These are phyloP conservation scores for Bromus sterilis DNA, from an alignment of 176 grass and related monocot genomes.

Conservation along the genomic window DNA sequence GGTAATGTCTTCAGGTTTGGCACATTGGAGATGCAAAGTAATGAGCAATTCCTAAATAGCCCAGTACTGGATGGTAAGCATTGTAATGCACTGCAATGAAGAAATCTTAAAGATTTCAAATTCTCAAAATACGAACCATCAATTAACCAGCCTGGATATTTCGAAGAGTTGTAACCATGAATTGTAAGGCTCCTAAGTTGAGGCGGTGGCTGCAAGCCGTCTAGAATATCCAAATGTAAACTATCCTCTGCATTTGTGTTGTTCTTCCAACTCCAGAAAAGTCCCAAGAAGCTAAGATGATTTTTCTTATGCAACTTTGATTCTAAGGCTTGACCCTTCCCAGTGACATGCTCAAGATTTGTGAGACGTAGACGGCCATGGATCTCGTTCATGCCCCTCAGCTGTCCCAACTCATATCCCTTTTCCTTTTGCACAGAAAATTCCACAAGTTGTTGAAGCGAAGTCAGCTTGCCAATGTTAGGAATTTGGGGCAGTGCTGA, in stretches of 20 bases:
- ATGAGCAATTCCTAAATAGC: neutral
- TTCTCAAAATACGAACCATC: neutral
- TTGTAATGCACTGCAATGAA: neutral
- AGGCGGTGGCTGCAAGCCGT: neutral
- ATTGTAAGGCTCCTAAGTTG: neutral
- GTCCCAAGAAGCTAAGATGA: rapidly evolving
- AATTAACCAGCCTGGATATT: conserved; percentile 8
- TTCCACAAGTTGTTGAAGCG: no score
- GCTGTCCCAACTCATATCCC: no score
- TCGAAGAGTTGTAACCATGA: neutral
- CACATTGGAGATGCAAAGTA: rapidly evolving
- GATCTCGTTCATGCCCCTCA: no score
- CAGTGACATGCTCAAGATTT: neutral
- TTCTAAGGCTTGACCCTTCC: neutral
- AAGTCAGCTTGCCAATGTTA: no score
- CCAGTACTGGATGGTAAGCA: neutral
- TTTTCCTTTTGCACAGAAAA: no score
- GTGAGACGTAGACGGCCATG: no score
- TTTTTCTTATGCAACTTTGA: neutral
- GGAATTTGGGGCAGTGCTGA: no score
- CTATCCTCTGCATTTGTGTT: neutral
- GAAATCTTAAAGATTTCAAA: neutral
- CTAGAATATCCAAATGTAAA: neutral
- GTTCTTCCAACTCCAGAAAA: neutral
- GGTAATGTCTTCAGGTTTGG: neutral